A percentile compares a stretch with the other conserved stretches of the same genome.
Conservation (phyloP, 192 early-diverging fungal genomes). For the Chytriomyces hyalinus region DNA sequence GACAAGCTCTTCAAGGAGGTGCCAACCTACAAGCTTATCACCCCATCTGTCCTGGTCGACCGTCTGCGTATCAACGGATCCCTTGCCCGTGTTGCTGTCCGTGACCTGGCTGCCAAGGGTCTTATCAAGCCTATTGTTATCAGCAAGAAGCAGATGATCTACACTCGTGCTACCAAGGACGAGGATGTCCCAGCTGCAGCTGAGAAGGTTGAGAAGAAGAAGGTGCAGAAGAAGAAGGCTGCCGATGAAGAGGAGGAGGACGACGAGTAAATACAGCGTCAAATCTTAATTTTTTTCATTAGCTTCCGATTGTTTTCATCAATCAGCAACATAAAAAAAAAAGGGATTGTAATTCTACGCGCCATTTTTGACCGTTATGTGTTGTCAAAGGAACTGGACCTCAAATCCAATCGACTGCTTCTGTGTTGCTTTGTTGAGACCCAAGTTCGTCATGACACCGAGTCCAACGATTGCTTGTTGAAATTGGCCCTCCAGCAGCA, state of each 20-base stretch:
- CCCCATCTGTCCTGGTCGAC: constrained; percentile 97
- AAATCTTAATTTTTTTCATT: not conserved
- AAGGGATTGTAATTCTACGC: too few species aligned
- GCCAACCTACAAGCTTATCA: constrained; percentile 99
- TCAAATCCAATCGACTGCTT: constrained; percentile 46
- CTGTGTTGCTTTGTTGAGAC: constrained; percentile 17
- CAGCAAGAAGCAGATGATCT: constrained; percentile 85
- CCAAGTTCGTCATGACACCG: constrained; percentile 70
- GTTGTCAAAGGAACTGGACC: constrained; percentile 40
- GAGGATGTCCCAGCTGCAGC: constrained; percentile 14
- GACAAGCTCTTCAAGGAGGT: constrained; percentile 99
- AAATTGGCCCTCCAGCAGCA: constrained; percentile 76
- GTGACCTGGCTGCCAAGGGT: constrained; percentile 90
- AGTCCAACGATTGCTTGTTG: constrained; percentile 69
- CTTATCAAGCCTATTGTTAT: constrained; percentile 88
- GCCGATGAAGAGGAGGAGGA: constrained; percentile 14
- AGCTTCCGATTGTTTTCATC: not conserved
- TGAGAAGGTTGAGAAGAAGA: not conserved
- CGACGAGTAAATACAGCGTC: constrained; percentile 2
- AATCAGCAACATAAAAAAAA: too few species aligned
- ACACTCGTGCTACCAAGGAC: constrained; percentile 64
- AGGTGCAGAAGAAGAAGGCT: not conserved
- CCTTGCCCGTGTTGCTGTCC: constrained; percentile 92
- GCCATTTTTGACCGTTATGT: too few species aligned
- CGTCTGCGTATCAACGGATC: constrained; percentile 98